Evolutionary conservation across 2,329 filamentous ascomycete genomes (phyloP).

Genomic region (Calonectria hongkongensis): DNA sequence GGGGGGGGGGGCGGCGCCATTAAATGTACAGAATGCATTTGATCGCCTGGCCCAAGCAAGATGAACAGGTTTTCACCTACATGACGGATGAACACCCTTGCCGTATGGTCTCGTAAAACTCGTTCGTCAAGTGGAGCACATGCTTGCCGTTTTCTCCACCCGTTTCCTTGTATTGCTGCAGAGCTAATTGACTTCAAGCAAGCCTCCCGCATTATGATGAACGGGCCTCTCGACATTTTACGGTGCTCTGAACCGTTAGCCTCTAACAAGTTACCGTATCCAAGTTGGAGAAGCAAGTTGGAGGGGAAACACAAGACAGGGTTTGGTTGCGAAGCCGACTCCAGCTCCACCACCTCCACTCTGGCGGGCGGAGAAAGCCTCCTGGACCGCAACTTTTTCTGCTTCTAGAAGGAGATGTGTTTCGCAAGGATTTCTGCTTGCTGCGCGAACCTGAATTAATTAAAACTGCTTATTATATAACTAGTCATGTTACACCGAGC

Average conservation of each 20-base stretch:
- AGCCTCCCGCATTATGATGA: background rate
- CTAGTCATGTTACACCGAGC: too few relatives aligned
- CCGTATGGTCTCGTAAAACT: background rate
- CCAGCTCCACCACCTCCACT: constrained; percentile 10
- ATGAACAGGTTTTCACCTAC: background rate
- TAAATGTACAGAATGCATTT: constrained; percentile 4
- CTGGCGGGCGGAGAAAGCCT: background rate
- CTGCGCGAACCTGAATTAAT: constrained; percentile 1
- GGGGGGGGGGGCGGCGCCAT: background rate
- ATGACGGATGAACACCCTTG: background rate
- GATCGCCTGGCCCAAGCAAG: background rate
- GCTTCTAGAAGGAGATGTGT: constrained; percentile 15
- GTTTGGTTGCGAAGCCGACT: background rate
- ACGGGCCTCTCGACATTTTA: too few relatives aligned
- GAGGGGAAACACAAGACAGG: background rate
- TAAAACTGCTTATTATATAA: background rate
- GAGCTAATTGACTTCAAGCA: background rate
- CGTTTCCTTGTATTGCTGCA: background rate
- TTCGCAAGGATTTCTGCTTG: background rate
- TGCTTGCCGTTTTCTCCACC: constrained; percentile 10
- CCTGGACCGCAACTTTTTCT: background rate
- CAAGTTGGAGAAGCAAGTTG: background rate
- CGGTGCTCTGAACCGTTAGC: too few relatives aligned
- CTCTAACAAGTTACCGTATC: background rate
- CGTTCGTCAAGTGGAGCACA: constrained; percentile 4